A percentile compares a stretch with the other conserved stretches of the same genome.
Evolutionary conservation across 2,329 filamentous ascomycete species (phyloP).

Genomic region (Zasmidium cellare): DNA sequence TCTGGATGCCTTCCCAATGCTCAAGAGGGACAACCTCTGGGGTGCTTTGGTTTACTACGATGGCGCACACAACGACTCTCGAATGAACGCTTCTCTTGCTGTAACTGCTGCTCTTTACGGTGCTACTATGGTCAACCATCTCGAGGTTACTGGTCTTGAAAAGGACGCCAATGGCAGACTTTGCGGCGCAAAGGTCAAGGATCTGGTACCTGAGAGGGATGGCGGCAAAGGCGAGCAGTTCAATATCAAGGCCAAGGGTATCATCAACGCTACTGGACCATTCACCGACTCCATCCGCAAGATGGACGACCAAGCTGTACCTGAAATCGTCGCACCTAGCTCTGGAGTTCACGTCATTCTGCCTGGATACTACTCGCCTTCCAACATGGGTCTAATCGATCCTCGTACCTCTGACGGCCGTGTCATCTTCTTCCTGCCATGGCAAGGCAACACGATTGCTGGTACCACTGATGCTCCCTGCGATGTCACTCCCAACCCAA

Average conservation of each 20-base stretch:
- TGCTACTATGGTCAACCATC: constrained; percentile 77
- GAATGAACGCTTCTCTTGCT: constrained; percentile 86
- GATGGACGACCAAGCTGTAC: constrained; percentile 71
- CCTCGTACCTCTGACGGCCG: constrained; percentile 83
- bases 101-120: constrained; percentile 89
- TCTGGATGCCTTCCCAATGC: constrained; percentile 83
- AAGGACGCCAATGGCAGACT: constrained; percentile 73
- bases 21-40: constrained; percentile 75
- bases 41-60: constrained; percentile 90
- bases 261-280: constrained; percentile 86
- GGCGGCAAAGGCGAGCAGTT: constrained; percentile 65
- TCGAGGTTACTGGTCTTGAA: constrained; percentile 74
- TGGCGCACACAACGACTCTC: constrained; percentile 86
- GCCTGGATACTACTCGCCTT: constrained; percentile 81
- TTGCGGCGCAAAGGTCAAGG: constrained; percentile 71
- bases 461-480: constrained; percentile 83
- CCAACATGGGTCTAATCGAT: constrained; percentile 85
- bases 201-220: constrained; percentile 66
- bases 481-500: constrained; percentile 68
- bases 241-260: constrained; percentile 72
- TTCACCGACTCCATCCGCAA: constrained; percentile 85
- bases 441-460: constrained; percentile 90
- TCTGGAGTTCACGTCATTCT: constrained; percentile 85
- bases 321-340: constrained; percentile 80
- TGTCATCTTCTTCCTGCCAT: constrained; percentile 90